Evolutionary conservation across 225 moss, liverwort and hornwort species (phyloP), one percentile per base, ranked within the genome.

Genomic region (Polytrichum formosum): DNA sequence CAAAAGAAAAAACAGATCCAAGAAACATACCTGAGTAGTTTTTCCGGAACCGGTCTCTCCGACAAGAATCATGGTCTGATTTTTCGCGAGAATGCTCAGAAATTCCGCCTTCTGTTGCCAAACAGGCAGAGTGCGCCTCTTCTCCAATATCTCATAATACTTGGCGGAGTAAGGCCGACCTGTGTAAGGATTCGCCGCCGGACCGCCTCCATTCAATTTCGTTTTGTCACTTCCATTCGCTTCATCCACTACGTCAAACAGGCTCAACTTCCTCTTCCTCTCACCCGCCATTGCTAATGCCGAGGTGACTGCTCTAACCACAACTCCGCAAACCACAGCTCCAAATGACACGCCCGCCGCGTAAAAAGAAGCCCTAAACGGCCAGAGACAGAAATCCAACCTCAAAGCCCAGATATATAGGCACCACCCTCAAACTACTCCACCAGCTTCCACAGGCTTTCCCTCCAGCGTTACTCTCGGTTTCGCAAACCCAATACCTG

Each of bases 21-120:
- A 64, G 9, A 22, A 65, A 58, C 60, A 33, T 53, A 97, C 96
- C 96, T 98, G 97, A 19, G 97, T 98, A 8, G 97, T 98, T 86
- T 98, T 98, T 31, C 97, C 97, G 28, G 94, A 94, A 76, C 97
- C 97, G 6, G 97, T 98, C 72, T 98, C 97, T 77, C 97, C 97
- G 1, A 94, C 97, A 1, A 98, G 82, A 66, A 98, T 98, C 94
- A 92, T 94, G 10, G 94, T 98, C 67, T 98, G 97, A 72, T 98
- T 70, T 63, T 91, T 94, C 6, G 91, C 88, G 53, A 98, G 83
- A 64, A 91, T 94, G n/a, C 80, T 94, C 66, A 98, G 77, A 69
- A 98, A 98, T 79, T 98, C 97, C n/a, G 91, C 82, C 88, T 92
- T 98, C 70, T 98, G 97, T 70, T 94, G 97, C 97, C 97, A 98